These are phyloP conservation scores for Moniliophthora roreri DNA, from an alignment of 1,284 basidiomycete species.

Conservation along the genomic window DNA sequence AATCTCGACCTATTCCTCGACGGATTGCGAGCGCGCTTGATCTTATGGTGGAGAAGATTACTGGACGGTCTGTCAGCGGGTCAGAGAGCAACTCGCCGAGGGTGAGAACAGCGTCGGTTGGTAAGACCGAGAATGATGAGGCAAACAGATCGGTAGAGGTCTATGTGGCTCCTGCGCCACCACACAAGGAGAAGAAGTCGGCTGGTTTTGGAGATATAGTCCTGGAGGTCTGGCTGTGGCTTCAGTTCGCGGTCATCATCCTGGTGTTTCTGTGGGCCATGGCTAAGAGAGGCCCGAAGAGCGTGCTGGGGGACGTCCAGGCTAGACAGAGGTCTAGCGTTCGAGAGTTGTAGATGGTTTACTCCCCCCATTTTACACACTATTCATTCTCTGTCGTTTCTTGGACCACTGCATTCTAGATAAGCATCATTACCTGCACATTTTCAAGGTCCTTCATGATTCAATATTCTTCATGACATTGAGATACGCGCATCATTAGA, in stretches of 20 bases:
- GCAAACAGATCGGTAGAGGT: neutral
- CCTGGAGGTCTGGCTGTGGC: slow-evolving; percentile 76
- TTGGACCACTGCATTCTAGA: no score
- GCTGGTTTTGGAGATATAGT: slow-evolving; percentile 48
- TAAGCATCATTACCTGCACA: no score
- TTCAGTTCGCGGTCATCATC: slow-evolving; percentile 73
- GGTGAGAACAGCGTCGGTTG: neutral
- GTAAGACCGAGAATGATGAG: neutral
- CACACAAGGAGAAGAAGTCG: slow-evolving; percentile 19
- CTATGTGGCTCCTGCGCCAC: neutral
- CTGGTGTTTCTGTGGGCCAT: slow-evolving; percentile 76
- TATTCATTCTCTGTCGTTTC: neutral
- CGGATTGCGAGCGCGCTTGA: slow-evolving; percentile 38
- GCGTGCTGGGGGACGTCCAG: slow-evolving; percentile 57
- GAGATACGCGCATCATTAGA: no score
- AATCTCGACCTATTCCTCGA: slow-evolving; percentile 33
- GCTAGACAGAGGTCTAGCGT: neutral
- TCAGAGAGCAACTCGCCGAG: neutral
- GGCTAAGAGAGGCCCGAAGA: slow-evolving; percentile 72
- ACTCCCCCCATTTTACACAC: neutral
- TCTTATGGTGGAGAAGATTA: slow-evolving; percentile 40
- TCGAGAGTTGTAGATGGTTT: neutral
- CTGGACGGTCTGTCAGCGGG: slow-evolving; percentile 14
- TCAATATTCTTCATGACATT: no score
- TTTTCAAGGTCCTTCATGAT: no score